phyloP scores from a whole-genome alignment of 768 basidiomycete species.

The Imleria badia region DNA sequence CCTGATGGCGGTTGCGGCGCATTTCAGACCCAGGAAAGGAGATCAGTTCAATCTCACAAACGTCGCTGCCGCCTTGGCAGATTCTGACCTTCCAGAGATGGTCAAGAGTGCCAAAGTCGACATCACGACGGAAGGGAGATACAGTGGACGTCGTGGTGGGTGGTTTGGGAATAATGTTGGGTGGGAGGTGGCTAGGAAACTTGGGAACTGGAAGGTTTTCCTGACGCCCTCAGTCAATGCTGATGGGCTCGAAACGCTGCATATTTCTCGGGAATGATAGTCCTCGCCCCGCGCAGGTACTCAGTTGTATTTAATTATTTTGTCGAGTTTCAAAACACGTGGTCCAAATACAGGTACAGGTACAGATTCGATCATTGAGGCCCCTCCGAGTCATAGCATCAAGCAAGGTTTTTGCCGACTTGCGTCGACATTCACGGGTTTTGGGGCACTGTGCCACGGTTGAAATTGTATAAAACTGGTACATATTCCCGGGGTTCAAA shows the following conservation, averaged over 20 bases:
- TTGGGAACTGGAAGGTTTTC: constrained; percentile 7
- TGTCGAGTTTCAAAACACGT: no score
- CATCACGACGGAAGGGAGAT: not conserved
- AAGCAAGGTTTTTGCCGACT: no score
- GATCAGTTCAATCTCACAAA: constrained; percentile 15
- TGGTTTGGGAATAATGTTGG: constrained; percentile 3
- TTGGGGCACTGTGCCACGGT: no score
- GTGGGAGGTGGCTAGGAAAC: not conserved
- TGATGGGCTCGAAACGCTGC: constrained; percentile 3
- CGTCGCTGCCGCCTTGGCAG: constrained; percentile 10
- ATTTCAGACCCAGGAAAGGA: constrained; percentile 11
- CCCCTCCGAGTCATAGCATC: no score
- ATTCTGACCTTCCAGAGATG: constrained; percentile 3
- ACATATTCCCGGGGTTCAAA: no score
- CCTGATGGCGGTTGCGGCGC: not conserved
- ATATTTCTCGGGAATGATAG: not conserved
- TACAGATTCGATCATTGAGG: no score
- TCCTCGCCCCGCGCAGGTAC: no score
- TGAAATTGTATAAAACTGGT: no score
- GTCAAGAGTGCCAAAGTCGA: constrained; percentile 4
- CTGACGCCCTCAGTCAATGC: not conserved
- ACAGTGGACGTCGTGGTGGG: not conserved
- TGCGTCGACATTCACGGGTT: no score
- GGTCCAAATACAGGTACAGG: no score
- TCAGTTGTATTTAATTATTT: no score